Base-by-base conservation (phyloP, 768 basidiomycete species). In the Saitozyma sp. region DNA sequence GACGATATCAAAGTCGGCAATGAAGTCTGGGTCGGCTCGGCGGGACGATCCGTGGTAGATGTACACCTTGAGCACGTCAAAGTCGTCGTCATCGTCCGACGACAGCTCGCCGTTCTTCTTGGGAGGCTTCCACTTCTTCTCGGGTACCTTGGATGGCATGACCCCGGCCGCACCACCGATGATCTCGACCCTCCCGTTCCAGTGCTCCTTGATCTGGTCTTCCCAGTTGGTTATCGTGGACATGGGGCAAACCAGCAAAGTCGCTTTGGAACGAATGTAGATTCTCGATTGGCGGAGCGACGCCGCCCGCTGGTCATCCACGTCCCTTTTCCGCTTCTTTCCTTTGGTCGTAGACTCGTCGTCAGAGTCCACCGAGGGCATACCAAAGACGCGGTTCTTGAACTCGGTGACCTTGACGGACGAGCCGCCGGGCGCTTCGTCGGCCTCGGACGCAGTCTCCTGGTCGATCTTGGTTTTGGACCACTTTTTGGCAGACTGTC, bases 161-260 rank as follows among this genome's bases (percentile, higher is more conserved):
- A 63, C 54, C 6, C 67, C 80, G 71, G 16, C 87, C 45, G 83
- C 84, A 11, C 92, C 92, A 17, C 94, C 92, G 58, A 89, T 83
- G 48, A 96, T 88, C 20, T 83, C 83, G 3, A 96, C 92, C 58
- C 88, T 86, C 8, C 93, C 93, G 66, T 85, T 86, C 93, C 93
- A 97, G 78, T 99, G 96, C 76, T 99, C 96, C 61, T 89, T 86
- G 74, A 99, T 92, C 79, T 99, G 96, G 60, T 95, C 92, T 81
- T 99, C 96, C 96, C 96, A 99, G 74, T 98, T 98, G 53, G 91
- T 87, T 2, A 99, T 92, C 6, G 96, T 99, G 10, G 92, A 93
- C 43, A 99, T 83, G 8, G 96, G 96, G 72, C 96, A 98, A 38
- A 99, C 85, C 71, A 99, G 91, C n/a, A 99, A 82, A 7, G 96